Evolutionary conservation across 192 early-diverging fungal species (phyloP), one percentile per base, ranked within the genome.

Genomic region (Podila horticola): DNA sequence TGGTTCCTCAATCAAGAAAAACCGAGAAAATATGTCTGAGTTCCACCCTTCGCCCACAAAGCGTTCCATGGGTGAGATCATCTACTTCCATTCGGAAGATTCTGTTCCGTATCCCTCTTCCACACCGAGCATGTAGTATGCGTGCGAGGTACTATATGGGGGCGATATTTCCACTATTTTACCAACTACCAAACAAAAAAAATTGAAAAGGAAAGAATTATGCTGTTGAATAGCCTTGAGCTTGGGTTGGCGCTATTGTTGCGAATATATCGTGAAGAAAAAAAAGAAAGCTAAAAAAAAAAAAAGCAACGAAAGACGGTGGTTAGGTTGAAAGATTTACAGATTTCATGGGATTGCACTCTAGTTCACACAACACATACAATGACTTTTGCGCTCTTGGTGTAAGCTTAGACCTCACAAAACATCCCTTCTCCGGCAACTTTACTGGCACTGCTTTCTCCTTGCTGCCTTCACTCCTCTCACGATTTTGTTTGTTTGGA

Each of bases 61-160:
- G 71, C 62, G 71, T 64, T 61, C 72, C 64, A 66, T 74, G 63
- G 64, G 72, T 74, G 72, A 45, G 64, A 64, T 74, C 72, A 64
- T 74, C 72, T 74, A 74, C 72, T 74, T 74, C 72, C 72, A 74
- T 74, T 74, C 72, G 72, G 72, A 74, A 74, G 72, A 74, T 59
- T 17, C 65, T 65, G 63, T 65, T 12, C 45, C 50, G 48, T 24
- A 62, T 72, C 72, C 72, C 64, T 61, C 64, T 74, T 74, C 72
- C 72, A 74, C 72, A 74, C 72, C 72, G 55, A 74, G 72, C 57
- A 50, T 41, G 72, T 62, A 66, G 15, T 24, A 66, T 74, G 63
- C 64, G 64, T 29, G 72, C 64, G 22, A 74, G 72, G 72, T 74
- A 74, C 72, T 74, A 74, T 61, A 61, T 61, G 72, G 34, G 72